Base-by-base conservation (phyloP, 2,329 filamentous ascomycete genomes). In the Chalaropsis ovoidea region DNA sequence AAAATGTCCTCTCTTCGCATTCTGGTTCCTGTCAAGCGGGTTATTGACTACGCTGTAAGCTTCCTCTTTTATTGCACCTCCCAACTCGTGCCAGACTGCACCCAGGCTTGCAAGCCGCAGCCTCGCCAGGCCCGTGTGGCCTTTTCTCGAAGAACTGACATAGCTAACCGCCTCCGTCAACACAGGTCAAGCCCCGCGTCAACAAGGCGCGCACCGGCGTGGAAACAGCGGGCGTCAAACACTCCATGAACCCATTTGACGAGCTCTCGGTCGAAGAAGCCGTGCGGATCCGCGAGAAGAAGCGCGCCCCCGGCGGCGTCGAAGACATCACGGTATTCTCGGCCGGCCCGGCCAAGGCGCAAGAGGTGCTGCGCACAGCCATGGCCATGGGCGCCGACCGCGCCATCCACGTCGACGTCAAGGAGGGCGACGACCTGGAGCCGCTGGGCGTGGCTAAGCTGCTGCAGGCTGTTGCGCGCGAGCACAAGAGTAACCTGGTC, bases 341-440 rank as follows among this genome's bases (percentile, higher is more conserved):
- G 65, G 92, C 90, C 62, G 94, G 94, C 4, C 92, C 93, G 1
- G 74, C 91, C 67, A 99, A 97, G 80, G 82, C 89, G 41, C 84
- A 85, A 72, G 94, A 99, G 74, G 86, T 92, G 17, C 83, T 99
- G 65, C 90, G 94, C 67, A 99, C 93, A 17, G 94, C 94, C 67
- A 94, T 99, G 91, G 94, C 94, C 71, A 96, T 99, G 91, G 94
- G 94, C 70, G 94, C 93, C 17, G 94, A 99, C 82, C 87, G 92
- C 24, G 87, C 80, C 49, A 87, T 99, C 74, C 91, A 94, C 79
- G 87, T 97, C 52, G 90, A 96, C 73, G 79, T 86, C 41, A 83
- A 85, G 70, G 89, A 90, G 52, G 84, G 84, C 67, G 85, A 87
- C 69, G 86, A 89, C 61, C 81, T 95, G 58, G 94, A 97, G 79